Evolutionary conservation across 2,329 filamentous ascomycete genomes (phyloP).

Genomic region (Neofusicoccum umdonicola): DNA sequence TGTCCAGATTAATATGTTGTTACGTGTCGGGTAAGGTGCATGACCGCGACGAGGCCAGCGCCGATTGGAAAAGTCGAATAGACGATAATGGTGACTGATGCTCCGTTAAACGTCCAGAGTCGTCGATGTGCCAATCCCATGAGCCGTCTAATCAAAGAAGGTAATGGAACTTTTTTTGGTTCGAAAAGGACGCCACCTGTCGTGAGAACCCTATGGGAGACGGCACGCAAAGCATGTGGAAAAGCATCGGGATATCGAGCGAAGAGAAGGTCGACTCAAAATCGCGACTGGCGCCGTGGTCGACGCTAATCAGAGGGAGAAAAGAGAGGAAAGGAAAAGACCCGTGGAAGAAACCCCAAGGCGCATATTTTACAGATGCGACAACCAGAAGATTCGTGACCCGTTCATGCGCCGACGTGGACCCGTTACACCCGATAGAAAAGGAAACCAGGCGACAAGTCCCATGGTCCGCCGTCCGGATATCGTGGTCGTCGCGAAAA

Average conservation of each 20-base stretch:
- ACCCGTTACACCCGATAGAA: slow-evolving; percentile 16
- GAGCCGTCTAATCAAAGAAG: slow-evolving; percentile 17
- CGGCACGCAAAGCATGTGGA: slow-evolving; percentile 4
- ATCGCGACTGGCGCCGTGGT: slow-evolving; percentile 14
- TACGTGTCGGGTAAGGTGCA: not conserved
- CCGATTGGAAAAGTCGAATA: not conserved
- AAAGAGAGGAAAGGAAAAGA: slow-evolving; percentile 9
- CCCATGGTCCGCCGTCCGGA: slow-evolving; percentile 14
- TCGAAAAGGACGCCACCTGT: slow-evolving; percentile 8
- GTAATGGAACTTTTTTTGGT: slow-evolving; percentile 17
- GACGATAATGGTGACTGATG: slow-evolving; percentile 1
- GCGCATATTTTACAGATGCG: slow-evolving; percentile 19
- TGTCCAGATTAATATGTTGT: slow-evolving; percentile 14
- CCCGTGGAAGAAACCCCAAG: slow-evolving; percentile 10
- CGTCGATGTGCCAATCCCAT: slow-evolving; percentile 14
- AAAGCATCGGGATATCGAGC: slow-evolving; percentile 17
- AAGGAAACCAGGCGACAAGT: slow-evolving; percentile 15
- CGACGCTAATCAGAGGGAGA: slow-evolving; percentile 2
- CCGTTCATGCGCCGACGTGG: slow-evolving; percentile 17
- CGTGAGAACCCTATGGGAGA: slow-evolving; percentile 10
- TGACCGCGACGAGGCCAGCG: not conserved
- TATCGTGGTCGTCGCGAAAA: slow-evolving; percentile 17
- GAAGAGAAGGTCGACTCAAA: slow-evolving; percentile 17
- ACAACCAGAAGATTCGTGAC: slow-evolving; percentile 17
- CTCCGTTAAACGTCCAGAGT: not conserved